phyloP scores from a whole-genome alignment of 345 rosid species.

The Rhodamnia rubescens region DNA sequence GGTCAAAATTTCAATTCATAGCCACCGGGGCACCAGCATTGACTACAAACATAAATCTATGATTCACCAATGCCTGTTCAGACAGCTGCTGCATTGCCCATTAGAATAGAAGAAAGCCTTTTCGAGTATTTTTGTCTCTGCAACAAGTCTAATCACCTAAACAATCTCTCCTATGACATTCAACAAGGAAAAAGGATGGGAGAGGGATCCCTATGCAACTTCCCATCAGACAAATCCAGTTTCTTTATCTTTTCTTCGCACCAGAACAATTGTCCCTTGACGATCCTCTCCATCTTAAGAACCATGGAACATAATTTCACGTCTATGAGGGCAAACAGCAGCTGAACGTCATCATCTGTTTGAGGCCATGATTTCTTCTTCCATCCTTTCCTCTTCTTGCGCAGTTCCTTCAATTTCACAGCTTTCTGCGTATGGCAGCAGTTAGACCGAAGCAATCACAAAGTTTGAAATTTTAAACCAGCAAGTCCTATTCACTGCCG shows the following conservation, averaged over 20 bases:
- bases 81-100: background rate
- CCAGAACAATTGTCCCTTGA: constrained; percentile 79
- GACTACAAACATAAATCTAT: background rate
- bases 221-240: constrained; percentile 43
- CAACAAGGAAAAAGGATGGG: constrained; percentile 82
- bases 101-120: background rate
- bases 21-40: background rate
- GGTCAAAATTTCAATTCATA: background rate
- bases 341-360: constrained; percentile 42
- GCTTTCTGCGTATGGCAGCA: constrained; percentile 43
- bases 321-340: constrained; percentile 64
- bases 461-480: background rate
- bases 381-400: constrained; percentile 61
- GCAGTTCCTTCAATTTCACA: constrained; percentile 53
- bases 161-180: background rate
- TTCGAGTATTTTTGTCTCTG: background rate
- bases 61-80: background rate
- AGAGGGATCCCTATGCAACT: constrained; percentile 65
- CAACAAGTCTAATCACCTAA: background rate
- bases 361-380: constrained; percentile 84
- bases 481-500: background rate
- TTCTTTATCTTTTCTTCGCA: constrained; percentile 96
- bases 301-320: constrained; percentile 55
- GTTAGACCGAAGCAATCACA: background rate
- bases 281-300: constrained; percentile 57